Evolutionary conservation across 768 basidiomycete genomes (phyloP).

Genomic region (Lactifluus echinatus): DNA sequence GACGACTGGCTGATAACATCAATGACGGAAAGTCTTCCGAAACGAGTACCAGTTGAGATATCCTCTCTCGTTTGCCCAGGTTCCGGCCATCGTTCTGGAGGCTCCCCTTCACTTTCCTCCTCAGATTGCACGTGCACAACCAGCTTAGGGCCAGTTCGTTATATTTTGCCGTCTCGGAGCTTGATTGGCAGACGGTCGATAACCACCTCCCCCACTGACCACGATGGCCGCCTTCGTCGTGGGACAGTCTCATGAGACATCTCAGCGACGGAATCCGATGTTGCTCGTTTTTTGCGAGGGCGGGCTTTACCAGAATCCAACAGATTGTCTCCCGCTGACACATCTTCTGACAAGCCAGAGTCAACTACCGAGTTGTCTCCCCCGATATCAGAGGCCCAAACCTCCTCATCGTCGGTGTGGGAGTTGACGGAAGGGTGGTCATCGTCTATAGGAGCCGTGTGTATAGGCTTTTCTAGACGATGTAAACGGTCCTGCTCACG

Average conservation of each 20-base stretch:
- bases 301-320: constrained; percentile 17
- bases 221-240: constrained; percentile 40
- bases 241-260: constrained; percentile 66
- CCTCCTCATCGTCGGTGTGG: constrained; percentile 49
- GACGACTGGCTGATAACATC: constrained; percentile 63
- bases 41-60: constrained; percentile 75
- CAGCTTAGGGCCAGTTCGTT: constrained; percentile 40
- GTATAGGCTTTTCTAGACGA: constrained; percentile 51
- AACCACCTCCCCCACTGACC: constrained; percentile 39
- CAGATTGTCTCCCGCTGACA: no score
- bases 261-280: constrained; percentile 47
- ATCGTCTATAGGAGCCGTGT: constrained; percentile 36
- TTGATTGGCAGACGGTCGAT: constrained; percentile 78
- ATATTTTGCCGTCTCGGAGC: constrained; percentile 69
- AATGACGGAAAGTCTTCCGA: constrained; percentile 74
- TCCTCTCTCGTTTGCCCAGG: constrained; percentile 44
- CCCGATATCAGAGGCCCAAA: constrained; percentile 41
- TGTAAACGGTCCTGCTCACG: constrained; percentile 70
- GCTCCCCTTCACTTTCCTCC: constrained; percentile 34
- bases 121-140: constrained; percentile 21
- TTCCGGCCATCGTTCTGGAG: constrained; percentile 21
- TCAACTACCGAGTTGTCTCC: constrained; percentile 22
- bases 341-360: constrained; percentile 25
- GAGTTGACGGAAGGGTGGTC: constrained; percentile 65
- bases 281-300: constrained; percentile 17